Evolutionary conservation across 2,329 filamentous ascomycete genomes (phyloP), one percentile per base, ranked within the genome.

Genomic region (Aspergillus melleus): DNA sequence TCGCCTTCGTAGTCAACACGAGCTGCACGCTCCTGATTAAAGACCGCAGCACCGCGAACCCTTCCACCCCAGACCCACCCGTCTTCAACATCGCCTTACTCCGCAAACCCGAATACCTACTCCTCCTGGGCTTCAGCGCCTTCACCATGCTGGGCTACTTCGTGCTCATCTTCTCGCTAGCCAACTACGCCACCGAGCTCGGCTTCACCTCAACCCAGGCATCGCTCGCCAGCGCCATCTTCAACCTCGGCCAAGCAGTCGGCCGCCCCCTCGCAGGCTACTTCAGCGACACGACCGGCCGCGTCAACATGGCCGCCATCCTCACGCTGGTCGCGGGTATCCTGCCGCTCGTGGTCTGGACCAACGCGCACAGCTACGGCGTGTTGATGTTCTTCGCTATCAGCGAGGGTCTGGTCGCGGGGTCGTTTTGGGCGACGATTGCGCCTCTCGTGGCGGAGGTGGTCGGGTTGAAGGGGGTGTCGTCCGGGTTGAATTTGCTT

Each of bases 371-470:
- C 2, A 73, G 68, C 6, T 83, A 75, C 55, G 80, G 73, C 1
- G 63, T 81, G 9, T 67, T 78, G 1, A 64, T 80, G 1, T 72
- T 82, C 57, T 82, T 81, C 59, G 74, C 75, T 0, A 61, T 83
- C 9, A 32, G 80, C 0, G 70, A 71, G 55, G 82, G 82, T 2
- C 75, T 76, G 6, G 76, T 80, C 8, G 66, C 81, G 29, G 81
- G 82, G 0, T 74, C 79, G 0, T 82, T 81, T 62, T 84, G 81
- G 80, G 78, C 61, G 1, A 79, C 81, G 9, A 78, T 83, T 30
- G 82, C 79, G 1, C 84, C 85, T 0, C 79, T 87, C 2, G 77
- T 80, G 2, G 81, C 80, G 0, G 85, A 87, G 68, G 76, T 87
- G 2, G 80, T 86, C 20, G 84, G 84, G 0, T 65, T 87, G 14